phyloP scores from a whole-genome alignment of 1,284 basidiomycete species.

The Coriolopsis trogii region DNA sequence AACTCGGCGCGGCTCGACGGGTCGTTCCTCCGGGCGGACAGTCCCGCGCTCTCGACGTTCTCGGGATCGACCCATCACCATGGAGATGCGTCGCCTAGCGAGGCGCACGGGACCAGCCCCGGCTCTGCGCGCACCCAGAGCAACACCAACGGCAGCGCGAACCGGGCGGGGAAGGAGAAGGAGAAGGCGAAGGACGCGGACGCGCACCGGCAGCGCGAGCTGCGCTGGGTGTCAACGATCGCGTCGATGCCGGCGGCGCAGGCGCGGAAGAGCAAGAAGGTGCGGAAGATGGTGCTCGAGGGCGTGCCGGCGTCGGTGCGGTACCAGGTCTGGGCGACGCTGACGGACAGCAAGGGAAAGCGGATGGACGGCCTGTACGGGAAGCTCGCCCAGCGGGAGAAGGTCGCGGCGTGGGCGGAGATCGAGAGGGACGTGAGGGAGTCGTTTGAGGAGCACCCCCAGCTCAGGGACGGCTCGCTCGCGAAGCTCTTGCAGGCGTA shows the following conservation, averaged over 20 bases:
- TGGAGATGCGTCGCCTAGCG: constrained; percentile 9
- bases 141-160: not conserved
- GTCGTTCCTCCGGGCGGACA: constrained; percentile 45
- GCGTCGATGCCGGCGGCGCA: constrained; percentile 62
- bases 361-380: constrained; percentile 72
- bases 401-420: constrained; percentile 51
- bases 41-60: constrained; percentile 51
- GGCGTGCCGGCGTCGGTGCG: constrained; percentile 85
- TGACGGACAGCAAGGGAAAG: constrained; percentile 75
- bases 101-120: not conserved
- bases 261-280: constrained; percentile 82
- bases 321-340: constrained; percentile 84
- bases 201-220: constrained; percentile 74
- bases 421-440: constrained; percentile 65
- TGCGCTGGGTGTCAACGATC: constrained; percentile 76
- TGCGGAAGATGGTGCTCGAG: constrained; percentile 78
- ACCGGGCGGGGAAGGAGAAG: not conserved
- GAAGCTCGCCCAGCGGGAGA: constrained; percentile 62
- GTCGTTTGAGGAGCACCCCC: constrained; percentile 56
- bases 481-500: constrained; percentile 71
- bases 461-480: constrained; percentile 58
- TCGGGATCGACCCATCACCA: constrained; percentile 31
- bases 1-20: constrained; percentile 32
- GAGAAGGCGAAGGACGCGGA: constrained; percentile 37
- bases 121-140: no score